These are phyloP conservation scores for Pythium diclinum DNA, from an alignment of 352 stramenopile genomes.

Conservation along the genomic window DNA sequence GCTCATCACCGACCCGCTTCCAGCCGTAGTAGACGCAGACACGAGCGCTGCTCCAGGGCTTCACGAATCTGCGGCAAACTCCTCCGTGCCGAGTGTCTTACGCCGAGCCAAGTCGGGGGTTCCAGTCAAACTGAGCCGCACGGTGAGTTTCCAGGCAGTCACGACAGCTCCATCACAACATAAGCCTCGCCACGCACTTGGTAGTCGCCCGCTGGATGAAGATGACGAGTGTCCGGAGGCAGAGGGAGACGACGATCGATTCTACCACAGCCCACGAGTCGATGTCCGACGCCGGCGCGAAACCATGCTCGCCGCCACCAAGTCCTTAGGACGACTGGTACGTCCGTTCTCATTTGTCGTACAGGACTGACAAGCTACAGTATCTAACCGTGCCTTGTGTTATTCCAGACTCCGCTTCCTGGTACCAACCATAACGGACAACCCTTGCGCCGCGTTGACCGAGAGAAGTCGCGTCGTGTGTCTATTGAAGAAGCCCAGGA, in stretches of 20 bases:
- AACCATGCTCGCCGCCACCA: constrained; percentile 6
- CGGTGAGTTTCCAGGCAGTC: constrained; percentile 16
- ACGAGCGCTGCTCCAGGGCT: not conserved
- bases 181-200: not conserved
- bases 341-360: not conserved
- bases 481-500: constrained; percentile 41
- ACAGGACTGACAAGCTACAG: not conserved
- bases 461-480: constrained; percentile 24
- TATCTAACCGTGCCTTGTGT: not conserved
- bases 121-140: constrained; percentile 8
- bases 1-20: constrained; percentile 31
- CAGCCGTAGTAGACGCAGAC: not conserved
- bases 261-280: constrained; percentile 4
- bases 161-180: not conserved
- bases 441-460: constrained; percentile 5
- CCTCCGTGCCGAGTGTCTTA: not conserved
- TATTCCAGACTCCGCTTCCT: constrained; percentile 11
- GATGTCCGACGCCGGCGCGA: constrained; percentile 9
- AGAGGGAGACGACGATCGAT: constrained; percentile 5
- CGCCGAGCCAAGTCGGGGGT: not conserved
- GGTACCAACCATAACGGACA: not conserved
- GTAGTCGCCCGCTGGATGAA: not conserved
- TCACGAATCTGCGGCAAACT: not conserved
- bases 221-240: not conserved
- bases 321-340: constrained; percentile 18